phyloP scores from a whole-genome alignment of 176 grass and related monocot species.

The Triticum aestivum region IWGSC_CS_RefSeq_v2.1 NC_057800.1:517803877-517804376 shows the following conservation, averaged over 20 bases:
- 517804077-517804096: too few species aligned
- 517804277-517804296: constrained; percentile 34
- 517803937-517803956: constrained; percentile 9
- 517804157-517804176: not conserved
- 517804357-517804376: constrained; percentile 52
- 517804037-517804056: not conserved
- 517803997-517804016: not conserved
- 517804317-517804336: constrained; percentile 26
- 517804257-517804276: constrained; percentile 32
- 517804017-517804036: not conserved
- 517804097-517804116: too few species aligned
- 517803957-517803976: not conserved
- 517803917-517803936: not conserved
- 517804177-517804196: not conserved
- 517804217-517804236: not conserved
- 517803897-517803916: not conserved
- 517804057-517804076: not conserved
- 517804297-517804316: constrained; percentile 23
- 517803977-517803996: constrained; percentile 8
- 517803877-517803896: not conserved
- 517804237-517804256: not conserved
- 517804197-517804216: not conserved
- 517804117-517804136: too few species aligned
- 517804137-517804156: too few species aligned
- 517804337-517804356: constrained; percentile 41